Base-by-base conservation (phyloP, 441 rosid species). In the Erodium texanum region DNA sequence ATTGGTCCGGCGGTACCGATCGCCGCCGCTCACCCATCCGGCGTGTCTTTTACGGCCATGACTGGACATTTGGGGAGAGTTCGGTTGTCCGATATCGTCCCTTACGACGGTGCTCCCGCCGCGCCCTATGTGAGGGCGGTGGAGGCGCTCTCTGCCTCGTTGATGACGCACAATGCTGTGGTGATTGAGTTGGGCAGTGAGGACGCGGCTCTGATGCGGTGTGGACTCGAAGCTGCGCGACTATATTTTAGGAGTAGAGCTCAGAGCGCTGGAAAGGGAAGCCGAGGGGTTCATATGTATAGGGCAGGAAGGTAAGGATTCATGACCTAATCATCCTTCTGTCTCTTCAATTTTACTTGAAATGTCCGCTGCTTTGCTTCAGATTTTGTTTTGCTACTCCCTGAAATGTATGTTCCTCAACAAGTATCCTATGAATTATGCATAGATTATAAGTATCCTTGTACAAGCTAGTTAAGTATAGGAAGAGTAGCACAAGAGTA, bases 181-280 rank as follows among this genome's bases (percentile, higher is more conserved):
- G 85, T 90, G 70, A 88, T 93, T 65, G 97, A 90, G 76, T 69
- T 93, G 62, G 93, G 89, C 36, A 70, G 83, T 22, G 90, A 89
- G 23, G 95, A 93, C 38, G 75, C 89, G 0, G 85, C 90, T 7
- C 73, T 93, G 24, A 77, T 93, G 84, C 81, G 89, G 19, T 93
- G 98, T 70, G 97, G 92, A 6, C 80, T 87, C 71, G 98, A 89
- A 74, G 87, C 96, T 0, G 78, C 93, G 52, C 87, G 92, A 24
- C 77, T 91, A 75, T 93, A 83, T 80, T 87, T 93, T 67, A 77
- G 89, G 77, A 81, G 81, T 52, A 73, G 86, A 74, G 71, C 79
- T 34, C 84, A 75, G 67, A 78, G 67, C 23, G 75, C 29, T 68
- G 81, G 74, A 23, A 86, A 87, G 75, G 82, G 78, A 70, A 78